These are phyloP conservation scores for Ophioceras dolichostomum DNA, from an alignment of 2,329 filamentous ascomycete genomes.

Conservation along the genomic window DNA sequence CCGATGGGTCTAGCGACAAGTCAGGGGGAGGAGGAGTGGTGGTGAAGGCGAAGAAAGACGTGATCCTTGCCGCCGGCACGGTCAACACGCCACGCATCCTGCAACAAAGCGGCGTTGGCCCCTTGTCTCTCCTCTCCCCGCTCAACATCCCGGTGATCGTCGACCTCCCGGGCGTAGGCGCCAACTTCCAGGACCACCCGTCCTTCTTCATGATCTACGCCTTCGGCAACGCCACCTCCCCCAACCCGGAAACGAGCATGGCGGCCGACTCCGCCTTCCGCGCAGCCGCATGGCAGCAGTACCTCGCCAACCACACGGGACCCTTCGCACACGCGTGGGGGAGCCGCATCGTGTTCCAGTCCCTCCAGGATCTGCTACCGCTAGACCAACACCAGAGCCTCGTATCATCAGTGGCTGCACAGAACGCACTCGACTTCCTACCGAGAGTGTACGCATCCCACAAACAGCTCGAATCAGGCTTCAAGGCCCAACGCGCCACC, in stretches of 20 bases:
- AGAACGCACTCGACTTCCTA: conserved; percentile 4
- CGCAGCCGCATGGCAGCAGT: conserved; percentile 1
- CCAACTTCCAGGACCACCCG: conserved; percentile 8
- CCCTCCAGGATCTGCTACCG: conserved; percentile 1
- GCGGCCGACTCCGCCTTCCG: conserved; percentile 1
- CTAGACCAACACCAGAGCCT: neutral
- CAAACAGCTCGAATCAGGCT: conserved; percentile 1
- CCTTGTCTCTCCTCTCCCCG: conserved; percentile 3
- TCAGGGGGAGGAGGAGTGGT: neutral
- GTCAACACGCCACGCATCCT: conserved; percentile 41
- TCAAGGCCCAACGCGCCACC: conserved; percentile 1
- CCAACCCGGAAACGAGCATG: conserved; percentile 2
- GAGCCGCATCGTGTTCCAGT: conserved; percentile 3
- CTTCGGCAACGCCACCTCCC: neutral
- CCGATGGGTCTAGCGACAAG: too few relatives aligned
- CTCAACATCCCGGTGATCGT: conserved; percentile 6
- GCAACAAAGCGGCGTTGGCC: conserved; percentile 47
- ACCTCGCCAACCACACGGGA: conserved; percentile 1
- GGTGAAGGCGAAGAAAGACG: conserved; percentile 20
- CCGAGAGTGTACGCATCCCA: neutral
- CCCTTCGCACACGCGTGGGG: conserved; percentile 1
- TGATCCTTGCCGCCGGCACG: conserved; percentile 45
- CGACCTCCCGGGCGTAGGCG: conserved; percentile 9
- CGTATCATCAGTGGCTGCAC: neutral
- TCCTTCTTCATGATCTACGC: conserved; percentile 1